Conservation (phyloP, 768 basidiomycete genomes). For the Boletus tylopilopsis region DNA sequence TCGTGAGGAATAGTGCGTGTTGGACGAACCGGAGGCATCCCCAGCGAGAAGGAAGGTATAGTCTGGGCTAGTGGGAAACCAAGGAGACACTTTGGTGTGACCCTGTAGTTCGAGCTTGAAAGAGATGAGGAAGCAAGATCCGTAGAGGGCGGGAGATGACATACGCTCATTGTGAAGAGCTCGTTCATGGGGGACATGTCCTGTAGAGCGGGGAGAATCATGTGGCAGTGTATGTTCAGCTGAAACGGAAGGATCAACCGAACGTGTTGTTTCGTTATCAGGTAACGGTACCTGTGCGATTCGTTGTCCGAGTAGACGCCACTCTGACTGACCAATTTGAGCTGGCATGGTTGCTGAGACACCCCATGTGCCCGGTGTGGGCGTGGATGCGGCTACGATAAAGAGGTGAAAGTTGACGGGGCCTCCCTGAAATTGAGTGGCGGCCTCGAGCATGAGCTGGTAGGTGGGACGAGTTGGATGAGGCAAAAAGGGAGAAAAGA, state of each 20-base stretch:
- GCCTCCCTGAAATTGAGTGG: slow-evolving; percentile 28
- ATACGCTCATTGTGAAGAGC: slow-evolving; percentile 49
- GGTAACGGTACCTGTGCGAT: slow-evolving; percentile 41
- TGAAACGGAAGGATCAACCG: slow-evolving; percentile 29
- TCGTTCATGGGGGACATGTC: slow-evolving; percentile 44
- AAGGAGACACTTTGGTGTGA: slow-evolving; percentile 26
- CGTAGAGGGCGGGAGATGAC: not conserved
- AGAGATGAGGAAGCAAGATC: not conserved
- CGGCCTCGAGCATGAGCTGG: slow-evolving; percentile 29
- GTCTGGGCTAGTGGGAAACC: slow-evolving; percentile 40
- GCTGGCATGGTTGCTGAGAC: slow-evolving; percentile 22
- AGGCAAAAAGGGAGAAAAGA: not conserved
- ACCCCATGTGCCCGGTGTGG: slow-evolving; percentile 31
- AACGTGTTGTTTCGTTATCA: slow-evolving; percentile 1
- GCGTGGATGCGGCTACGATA: slow-evolving; percentile 50
- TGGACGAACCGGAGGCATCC: slow-evolving; percentile 21
- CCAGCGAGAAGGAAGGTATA: slow-evolving; percentile 44
- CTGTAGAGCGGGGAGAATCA: slow-evolving; percentile 47
- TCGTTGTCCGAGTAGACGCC: slow-evolving; percentile 41
- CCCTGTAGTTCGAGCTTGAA: slow-evolving; percentile 25
- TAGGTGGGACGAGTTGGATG: not conserved
- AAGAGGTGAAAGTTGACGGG: slow-evolving; percentile 47
- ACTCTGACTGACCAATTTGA: slow-evolving; percentile 35
- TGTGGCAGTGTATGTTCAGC: slow-evolving; percentile 56
- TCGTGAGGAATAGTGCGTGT: slow-evolving; percentile 1